Conservation (phyloP, 1,284 basidiomycete species). For the Ganoderma lucidum region DNA sequence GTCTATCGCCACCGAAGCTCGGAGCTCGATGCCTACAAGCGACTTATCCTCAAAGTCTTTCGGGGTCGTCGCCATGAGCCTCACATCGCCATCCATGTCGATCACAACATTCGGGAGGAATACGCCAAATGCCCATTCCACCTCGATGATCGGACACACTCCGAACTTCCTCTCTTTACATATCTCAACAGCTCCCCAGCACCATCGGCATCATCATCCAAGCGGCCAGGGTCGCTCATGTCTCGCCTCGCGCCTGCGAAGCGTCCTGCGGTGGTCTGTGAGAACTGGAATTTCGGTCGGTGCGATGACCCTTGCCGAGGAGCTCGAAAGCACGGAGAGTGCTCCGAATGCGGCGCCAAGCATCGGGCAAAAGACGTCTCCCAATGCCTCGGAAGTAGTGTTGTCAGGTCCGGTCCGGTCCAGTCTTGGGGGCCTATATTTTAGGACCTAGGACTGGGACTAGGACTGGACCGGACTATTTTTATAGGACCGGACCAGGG, state of each 20-base stretch:
- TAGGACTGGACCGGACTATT: too few relatives aligned
- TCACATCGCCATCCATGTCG: not conserved
- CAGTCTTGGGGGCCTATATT: too few relatives aligned
- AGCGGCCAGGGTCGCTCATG: not conserved
- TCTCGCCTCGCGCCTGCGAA: not conserved
- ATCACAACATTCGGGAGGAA: not conserved
- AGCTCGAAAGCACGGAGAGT: not conserved
- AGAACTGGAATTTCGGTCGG: not conserved
- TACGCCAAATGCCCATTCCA: not conserved
- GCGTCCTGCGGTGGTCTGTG: not conserved
- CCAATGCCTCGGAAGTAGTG: not conserved
- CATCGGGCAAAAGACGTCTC: not conserved
- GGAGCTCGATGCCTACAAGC: not conserved
- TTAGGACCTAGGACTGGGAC: too few relatives aligned
- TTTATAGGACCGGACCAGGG: too few relatives aligned
- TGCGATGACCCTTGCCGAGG: not conserved
- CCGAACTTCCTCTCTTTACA: not conserved
- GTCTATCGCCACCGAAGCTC: not conserved
- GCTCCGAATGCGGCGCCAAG: not conserved
- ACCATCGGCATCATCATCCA: not conserved
- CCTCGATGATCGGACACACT: not conserved
- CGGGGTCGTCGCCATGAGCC: not conserved
- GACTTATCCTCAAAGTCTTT: not conserved
- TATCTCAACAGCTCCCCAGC: not conserved
- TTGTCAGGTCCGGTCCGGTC: too few relatives aligned